A percentile compares a stretch with the other conserved stretches of the same genome.
phyloP scores from a whole-genome alignment of 305 asterid genomes.

The Fraxinus sp. region DNA sequence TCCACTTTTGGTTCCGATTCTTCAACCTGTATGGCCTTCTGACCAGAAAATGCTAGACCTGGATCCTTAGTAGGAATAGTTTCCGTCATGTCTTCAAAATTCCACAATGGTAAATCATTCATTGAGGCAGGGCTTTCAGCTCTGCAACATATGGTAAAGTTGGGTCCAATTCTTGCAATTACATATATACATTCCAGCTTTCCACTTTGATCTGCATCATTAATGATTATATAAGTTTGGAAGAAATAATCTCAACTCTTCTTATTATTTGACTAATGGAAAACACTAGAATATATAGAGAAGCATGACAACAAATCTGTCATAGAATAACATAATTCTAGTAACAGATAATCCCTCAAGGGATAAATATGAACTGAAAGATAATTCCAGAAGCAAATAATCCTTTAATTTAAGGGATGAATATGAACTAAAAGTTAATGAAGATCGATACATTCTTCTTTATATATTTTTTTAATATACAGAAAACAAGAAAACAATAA shows the following conservation, averaged over 20 bases:
- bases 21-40: constrained; percentile 93
- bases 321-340: not conserved
- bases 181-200: constrained; percentile 93
- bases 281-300: not conserved
- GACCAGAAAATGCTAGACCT: constrained; percentile 87
- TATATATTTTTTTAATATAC: no score
- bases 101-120: constrained; percentile 94
- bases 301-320: not conserved
- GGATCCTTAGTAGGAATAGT: constrained; percentile 86
- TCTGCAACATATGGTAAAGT: constrained; percentile 88
- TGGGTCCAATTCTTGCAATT: constrained; percentile 82
- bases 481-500: not conserved
- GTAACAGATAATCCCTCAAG: not conserved
- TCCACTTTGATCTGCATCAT: constrained; percentile 90
- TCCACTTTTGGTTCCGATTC: constrained; percentile 99
- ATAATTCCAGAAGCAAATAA: not conserved
- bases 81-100: constrained; percentile 82
- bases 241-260: not conserved
- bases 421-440: not conserved
- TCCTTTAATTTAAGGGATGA: not conserved
- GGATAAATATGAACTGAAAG: not conserved
- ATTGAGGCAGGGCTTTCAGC: constrained; percentile 98
- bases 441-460: not conserved
- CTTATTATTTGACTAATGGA: not conserved
- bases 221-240: not conserved